phyloP scores from a whole-genome alignment of 2,329 filamentous ascomycete genomes.

The Hypoxylon sp. region DNA sequence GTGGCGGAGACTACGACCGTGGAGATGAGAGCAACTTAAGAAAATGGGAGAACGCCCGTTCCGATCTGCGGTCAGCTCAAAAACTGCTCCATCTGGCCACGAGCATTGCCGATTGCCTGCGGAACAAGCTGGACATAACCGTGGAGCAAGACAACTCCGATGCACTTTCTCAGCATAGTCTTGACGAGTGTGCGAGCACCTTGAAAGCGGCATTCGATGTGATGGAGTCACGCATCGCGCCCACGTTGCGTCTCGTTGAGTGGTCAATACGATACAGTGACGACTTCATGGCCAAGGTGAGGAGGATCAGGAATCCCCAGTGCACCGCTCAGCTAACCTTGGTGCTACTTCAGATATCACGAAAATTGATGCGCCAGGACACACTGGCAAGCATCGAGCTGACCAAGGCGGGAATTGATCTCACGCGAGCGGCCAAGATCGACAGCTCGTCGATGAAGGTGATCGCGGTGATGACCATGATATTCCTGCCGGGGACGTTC shows the following conservation, averaged over 20 bases:
- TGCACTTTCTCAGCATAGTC: neutral
- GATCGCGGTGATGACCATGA: constrained; percentile 37
- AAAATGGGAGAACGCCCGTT: constrained; percentile 3
- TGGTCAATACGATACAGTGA: constrained; percentile 1
- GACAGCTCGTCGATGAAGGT: constrained; percentile 29
- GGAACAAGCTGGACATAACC: neutral
- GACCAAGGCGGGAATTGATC: constrained; percentile 14
- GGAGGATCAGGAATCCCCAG: neutral
- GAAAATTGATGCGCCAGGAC: neutral
- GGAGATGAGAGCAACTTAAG: constrained; percentile 1
- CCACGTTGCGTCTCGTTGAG: neutral
- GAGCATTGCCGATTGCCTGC: constrained; percentile 5
- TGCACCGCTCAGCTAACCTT: neutral
- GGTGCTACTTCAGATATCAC: neutral
- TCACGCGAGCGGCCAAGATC: constrained; percentile 17
- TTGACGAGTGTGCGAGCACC: too few species aligned
- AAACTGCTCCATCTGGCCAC: neutral
- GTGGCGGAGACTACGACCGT: too few species aligned
- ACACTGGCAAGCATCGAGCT: neutral
- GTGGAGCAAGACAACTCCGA: neutral
- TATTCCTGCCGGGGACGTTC: constrained; percentile 42
- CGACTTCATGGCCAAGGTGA: constrained; percentile 16
- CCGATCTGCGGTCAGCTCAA: neutral
- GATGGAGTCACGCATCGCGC: constrained; percentile 3
- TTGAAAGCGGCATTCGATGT: neutral